phyloP scores from a whole-genome alignment of 345 rosid genomes.

The Eucalyptus regnans region DNA sequence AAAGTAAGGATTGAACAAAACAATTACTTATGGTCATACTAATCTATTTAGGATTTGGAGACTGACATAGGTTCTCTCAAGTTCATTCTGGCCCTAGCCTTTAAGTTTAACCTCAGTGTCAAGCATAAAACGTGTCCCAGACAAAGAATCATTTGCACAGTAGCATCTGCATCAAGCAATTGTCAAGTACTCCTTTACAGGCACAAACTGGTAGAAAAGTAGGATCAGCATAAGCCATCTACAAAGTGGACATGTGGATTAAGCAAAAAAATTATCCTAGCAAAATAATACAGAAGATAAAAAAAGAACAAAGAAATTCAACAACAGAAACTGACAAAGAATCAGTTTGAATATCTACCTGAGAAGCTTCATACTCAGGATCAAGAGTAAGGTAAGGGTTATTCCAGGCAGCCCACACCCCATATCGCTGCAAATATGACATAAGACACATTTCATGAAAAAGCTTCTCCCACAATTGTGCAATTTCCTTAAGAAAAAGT shows the following conservation, averaged over 20 bases:
- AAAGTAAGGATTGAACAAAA: neutral
- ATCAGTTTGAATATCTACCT: conserved; percentile 31
- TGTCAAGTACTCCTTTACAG: neutral
- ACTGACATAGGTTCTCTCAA: neutral
- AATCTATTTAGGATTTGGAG: neutral
- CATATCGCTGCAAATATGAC: conserved; percentile 61
- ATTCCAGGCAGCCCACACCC: conserved; percentile 96
- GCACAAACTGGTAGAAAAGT: neutral
- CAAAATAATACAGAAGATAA: neutral
- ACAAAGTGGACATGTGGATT: neutral
- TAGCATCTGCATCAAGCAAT: neutral
- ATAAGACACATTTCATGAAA: neutral
- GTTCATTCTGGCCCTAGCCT: neutral
- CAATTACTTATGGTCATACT: neutral
- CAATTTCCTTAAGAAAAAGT: neutral
- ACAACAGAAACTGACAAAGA: neutral
- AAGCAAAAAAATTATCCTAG: neutral
- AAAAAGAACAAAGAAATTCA: neutral
- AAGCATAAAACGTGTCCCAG: neutral
- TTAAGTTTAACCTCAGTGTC: neutral
- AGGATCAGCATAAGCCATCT: neutral
- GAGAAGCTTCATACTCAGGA: conserved; percentile 94
- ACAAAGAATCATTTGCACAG: neutral
- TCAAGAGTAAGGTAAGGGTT: conserved; percentile 82
- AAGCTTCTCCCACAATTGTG: neutral